Evolutionary conservation across 2,329 filamentous ascomycete genomes (phyloP).

Genomic region (Trichophyton simii): DNA sequence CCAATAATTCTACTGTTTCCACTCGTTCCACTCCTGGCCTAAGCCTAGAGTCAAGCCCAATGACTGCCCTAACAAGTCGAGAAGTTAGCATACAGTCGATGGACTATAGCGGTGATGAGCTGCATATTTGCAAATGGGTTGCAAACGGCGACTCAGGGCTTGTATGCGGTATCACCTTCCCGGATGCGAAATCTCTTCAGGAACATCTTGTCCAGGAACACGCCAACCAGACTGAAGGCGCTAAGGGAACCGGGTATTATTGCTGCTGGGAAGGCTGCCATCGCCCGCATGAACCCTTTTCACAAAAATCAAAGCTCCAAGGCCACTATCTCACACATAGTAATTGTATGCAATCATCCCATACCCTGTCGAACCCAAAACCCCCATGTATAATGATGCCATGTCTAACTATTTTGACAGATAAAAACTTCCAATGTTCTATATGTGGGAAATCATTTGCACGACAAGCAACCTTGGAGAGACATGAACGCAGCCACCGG

Average conservation of each 20-base stretch:
- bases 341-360: slow-evolving; percentile 24
- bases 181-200: slow-evolving; percentile 27
- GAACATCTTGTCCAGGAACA: slow-evolving; percentile 29
- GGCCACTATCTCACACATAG: slow-evolving; percentile 35
- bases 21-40: slow-evolving; percentile 8
- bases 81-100: slow-evolving; percentile 24
- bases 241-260: slow-evolving; percentile 32
- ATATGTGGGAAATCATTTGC: slow-evolving; percentile 33
- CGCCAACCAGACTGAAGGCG: slow-evolving; percentile 27
- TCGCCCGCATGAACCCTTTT: slow-evolving; percentile 32
- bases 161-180: slow-evolving; percentile 26
- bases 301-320: slow-evolving; percentile 35
- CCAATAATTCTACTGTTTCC: slow-evolving; percentile 3
- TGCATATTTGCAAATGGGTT: slow-evolving; percentile 30
- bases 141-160: slow-evolving; percentile 11
- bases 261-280: slow-evolving; percentile 34
- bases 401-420: slow-evolving; percentile 14
- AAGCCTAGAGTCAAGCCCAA: slow-evolving; percentile 17
- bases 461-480: slow-evolving; percentile 32
- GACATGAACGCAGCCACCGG: slow-evolving; percentile 33
- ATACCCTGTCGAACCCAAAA: neutral
- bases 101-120: slow-evolving; percentile 21
- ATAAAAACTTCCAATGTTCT: slow-evolving; percentile 32
- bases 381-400: neutral
- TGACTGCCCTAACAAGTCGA: slow-evolving; percentile 26